Percentiles rank a stretch among this genome's conserved stretches.
phyloP scores from a whole-genome alignment of 2,329 filamentous ascomycete genomes.

The Emmonsiellopsis sp. region DNA sequence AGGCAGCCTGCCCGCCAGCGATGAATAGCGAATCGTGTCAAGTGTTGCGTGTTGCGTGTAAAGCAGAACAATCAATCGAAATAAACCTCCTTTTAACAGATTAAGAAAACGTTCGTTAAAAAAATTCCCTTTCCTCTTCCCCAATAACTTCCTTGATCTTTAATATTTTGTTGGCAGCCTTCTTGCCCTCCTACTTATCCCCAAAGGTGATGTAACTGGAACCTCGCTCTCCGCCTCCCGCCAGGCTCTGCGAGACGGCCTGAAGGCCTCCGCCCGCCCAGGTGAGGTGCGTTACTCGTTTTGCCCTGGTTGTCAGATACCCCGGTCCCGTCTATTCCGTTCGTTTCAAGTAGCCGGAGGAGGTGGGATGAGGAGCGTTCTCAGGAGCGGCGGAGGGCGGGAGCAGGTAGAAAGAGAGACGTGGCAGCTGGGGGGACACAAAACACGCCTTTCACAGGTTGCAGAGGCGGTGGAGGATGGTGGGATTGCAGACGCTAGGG shows the following conservation, averaged over 20 bases:
- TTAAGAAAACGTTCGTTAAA: too few species aligned
- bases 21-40: not conserved
- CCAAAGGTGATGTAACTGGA: not conserved
- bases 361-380: not conserved
- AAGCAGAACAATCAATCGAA: too few species aligned
- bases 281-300: not conserved
- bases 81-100: too few species aligned
- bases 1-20: not conserved
- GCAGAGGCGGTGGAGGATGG: too few species aligned
- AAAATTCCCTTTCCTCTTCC: not conserved
- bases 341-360: not conserved
- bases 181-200: too few species aligned
- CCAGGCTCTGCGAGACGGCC: conserved; percentile 25
- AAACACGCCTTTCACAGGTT: too few species aligned
- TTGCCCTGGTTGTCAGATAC: not conserved
- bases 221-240: conserved; percentile 20
- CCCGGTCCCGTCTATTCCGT: not conserved
- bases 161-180: not conserved
- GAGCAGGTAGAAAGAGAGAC: too few species aligned
- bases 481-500: too few species aligned
- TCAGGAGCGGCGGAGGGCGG: too few species aligned
- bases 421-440: too few species aligned
- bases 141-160: not conserved
- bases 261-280: conserved; percentile 28
- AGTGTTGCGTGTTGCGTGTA: too few species aligned